Conservation (phyloP, 208 protist genomes). For the Strigomonas culicis region DNA sequence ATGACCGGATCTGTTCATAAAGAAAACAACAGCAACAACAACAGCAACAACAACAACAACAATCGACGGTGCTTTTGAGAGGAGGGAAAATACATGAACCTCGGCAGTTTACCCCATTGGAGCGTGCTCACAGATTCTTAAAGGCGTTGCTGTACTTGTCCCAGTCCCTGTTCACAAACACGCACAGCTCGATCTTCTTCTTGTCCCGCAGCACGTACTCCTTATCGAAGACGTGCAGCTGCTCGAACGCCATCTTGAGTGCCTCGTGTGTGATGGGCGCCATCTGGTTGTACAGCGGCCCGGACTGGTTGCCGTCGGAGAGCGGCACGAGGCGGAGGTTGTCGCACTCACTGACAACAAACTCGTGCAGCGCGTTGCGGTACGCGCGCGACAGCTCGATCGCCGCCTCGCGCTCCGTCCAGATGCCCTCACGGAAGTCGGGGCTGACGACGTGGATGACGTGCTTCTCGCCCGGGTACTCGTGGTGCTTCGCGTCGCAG, state of each 20-base stretch:
- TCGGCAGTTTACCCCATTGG: neutral
- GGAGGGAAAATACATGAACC: neutral
- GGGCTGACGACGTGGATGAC: slow-evolving; percentile 80
- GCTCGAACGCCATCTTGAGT: slow-evolving; percentile 73
- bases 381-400: slow-evolving; percentile 81
- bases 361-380: slow-evolving; percentile 86
- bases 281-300: slow-evolving; percentile 74
- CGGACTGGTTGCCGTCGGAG: slow-evolving; percentile 51
- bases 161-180: slow-evolving; percentile 88
- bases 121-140: slow-evolving; percentile 25
- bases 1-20: no score
- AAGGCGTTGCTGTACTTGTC: slow-evolving; percentile 80
- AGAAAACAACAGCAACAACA: no score
- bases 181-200: slow-evolving; percentile 77
- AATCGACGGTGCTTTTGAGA: neutral
- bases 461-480: slow-evolving; percentile 63
- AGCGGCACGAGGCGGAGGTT: slow-evolving; percentile 77
- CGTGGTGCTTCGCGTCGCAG: slow-evolving; percentile 69
- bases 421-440: slow-evolving; percentile 78
- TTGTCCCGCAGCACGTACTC: slow-evolving; percentile 69
- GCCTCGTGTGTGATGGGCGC: slow-evolving; percentile 67
- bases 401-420: slow-evolving; percentile 76
- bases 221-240: slow-evolving; percentile 74
- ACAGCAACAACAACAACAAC: no score
- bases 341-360: slow-evolving; percentile 63